Conservation (phyloP, 192 early-diverging fungal species). For the Coemansia sp. region DNA sequence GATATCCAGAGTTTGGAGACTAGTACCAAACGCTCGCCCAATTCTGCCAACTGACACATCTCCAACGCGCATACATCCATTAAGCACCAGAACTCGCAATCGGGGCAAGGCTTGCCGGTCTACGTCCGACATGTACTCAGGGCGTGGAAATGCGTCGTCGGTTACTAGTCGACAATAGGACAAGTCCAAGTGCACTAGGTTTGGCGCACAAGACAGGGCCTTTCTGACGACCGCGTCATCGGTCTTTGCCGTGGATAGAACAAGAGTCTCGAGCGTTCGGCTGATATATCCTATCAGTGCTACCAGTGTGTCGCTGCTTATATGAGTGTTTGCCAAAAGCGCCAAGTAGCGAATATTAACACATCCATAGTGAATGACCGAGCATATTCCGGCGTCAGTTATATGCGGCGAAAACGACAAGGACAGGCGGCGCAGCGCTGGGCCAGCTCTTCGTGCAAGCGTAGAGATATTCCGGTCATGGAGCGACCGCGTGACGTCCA, state of each 20-base stretch:
- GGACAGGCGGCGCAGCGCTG: conserved; percentile 30
- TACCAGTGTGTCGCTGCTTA: conserved; percentile 17
- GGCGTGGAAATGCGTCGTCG: conserved; percentile 32
- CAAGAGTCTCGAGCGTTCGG: conserved; percentile 20
- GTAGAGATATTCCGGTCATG: conserved; percentile 20
- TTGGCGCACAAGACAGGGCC: conserved; percentile 21
- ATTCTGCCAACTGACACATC: conserved; percentile 23
- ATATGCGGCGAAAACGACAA: conserved; percentile 24
- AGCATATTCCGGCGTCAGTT: conserved; percentile 17
- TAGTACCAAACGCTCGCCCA: conserved; percentile 19
- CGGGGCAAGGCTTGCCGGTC: conserved; percentile 19
- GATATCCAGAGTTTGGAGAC: conserved; percentile 22
- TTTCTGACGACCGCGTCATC: conserved; percentile 19
- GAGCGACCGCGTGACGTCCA: not conserved
- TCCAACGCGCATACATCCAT: conserved; percentile 17
- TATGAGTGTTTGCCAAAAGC: conserved; percentile 23
- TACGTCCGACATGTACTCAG: not conserved
- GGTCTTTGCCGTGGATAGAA: conserved; percentile 21
- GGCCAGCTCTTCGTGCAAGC: conserved; percentile 36
- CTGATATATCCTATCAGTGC: conserved; percentile 11
- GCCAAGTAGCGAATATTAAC: conserved; percentile 35
- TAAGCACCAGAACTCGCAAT: conserved; percentile 17
- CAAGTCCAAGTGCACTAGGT: conserved; percentile 29
- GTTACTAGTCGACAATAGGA: conserved; percentile 29
- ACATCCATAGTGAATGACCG: conserved; percentile 31